Evolutionary conservation across 805 yeast genomes (phyloP), one percentile per base, ranked within the genome.

Genomic region (Wickerhamomyces subpelliculosus): DNA sequence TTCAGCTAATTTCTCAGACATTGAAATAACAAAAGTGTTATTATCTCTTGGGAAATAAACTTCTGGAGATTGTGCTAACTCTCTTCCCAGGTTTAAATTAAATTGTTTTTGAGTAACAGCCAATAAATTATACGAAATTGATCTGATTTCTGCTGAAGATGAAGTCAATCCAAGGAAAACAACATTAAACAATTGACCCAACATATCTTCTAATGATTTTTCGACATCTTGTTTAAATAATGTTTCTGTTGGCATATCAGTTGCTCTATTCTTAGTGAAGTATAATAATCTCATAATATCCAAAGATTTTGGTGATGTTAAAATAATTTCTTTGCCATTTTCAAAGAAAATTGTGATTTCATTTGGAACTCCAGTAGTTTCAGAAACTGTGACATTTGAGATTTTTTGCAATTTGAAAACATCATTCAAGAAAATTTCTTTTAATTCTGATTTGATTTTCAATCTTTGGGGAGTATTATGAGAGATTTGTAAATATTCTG

Each of bases 221-320:
- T 52, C 46, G 7, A 43, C 16, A 10, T 42, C 41, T 19, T 38
- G 40, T 4, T 43, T 39, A 8, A 39, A 22, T 10, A 34, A n/a
- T 0, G 43, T 42, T 21, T 42, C 32, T 16, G 42, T 28, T 7
- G 42, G 13, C 7, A 46, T 29, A 35, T 68, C 70, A 27, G 64
- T 67, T 20, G 65, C 59, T 51, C 75, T 68, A 16, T 78, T 77
- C 38, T 80, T 76, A 0, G 87, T 73, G 48, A 80, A 81, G 47
- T 81, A 80, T 29, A 84, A 56, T 43, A 82, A 73, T 46, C 88
- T 66, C 60, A 84, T 70, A n/a, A 84, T 80, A 48, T 83, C 90
- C 38, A 72, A 53, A 45, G 67, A 70, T 48, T 74, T 75, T 2
- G 69, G 55, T 22, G 78, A 70, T 9, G 71, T 51, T 32, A 76